These are phyloP conservation scores for Paecilomyces sp. DNA, from an alignment of 2,329 filamentous ascomycete species.

Conservation along the genomic window DNA sequence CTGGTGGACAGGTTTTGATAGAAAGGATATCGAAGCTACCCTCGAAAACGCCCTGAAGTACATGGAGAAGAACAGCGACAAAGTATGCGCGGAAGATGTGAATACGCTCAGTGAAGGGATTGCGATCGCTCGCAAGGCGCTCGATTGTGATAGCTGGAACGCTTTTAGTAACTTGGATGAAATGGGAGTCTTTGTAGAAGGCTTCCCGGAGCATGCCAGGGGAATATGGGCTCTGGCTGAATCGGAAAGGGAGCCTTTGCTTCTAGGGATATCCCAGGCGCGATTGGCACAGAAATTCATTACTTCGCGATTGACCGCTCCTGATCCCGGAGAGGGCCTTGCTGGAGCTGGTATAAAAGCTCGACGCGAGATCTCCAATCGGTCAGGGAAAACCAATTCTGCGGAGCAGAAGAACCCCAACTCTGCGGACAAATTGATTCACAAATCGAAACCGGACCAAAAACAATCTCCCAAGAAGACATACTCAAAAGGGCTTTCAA, in stretches of 20 bases:
- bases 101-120: constrained; percentile 58
- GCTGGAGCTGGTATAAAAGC: constrained; percentile 34
- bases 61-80: constrained; percentile 53
- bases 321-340: constrained; percentile 34
- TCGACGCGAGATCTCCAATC: constrained; percentile 18
- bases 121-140: constrained; percentile 53
- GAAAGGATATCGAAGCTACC: constrained; percentile 55
- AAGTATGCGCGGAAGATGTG: constrained; percentile 56
- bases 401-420: constrained; percentile 12
- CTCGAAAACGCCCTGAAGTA: constrained; percentile 63
- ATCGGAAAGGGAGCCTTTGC: constrained; percentile 36
- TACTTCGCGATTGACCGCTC: constrained; percentile 24
- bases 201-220: constrained; percentile 57
- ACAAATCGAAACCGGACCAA: constrained; percentile 18
- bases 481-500: constrained; percentile 19
- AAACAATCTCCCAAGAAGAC: constrained; percentile 20
- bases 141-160: constrained; percentile 56
- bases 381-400: constrained; percentile 11
- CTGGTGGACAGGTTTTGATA: constrained; percentile 71
- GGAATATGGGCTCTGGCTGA: constrained; percentile 60
- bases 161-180: constrained; percentile 66
- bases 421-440: constrained; percentile 11
- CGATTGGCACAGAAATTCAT: constrained; percentile 51
- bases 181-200: constrained; percentile 63
- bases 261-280: constrained; percentile 53